Base-by-base conservation (phyloP, 352 stramenopile genomes). In the Blastocystis hominis region DNA sequence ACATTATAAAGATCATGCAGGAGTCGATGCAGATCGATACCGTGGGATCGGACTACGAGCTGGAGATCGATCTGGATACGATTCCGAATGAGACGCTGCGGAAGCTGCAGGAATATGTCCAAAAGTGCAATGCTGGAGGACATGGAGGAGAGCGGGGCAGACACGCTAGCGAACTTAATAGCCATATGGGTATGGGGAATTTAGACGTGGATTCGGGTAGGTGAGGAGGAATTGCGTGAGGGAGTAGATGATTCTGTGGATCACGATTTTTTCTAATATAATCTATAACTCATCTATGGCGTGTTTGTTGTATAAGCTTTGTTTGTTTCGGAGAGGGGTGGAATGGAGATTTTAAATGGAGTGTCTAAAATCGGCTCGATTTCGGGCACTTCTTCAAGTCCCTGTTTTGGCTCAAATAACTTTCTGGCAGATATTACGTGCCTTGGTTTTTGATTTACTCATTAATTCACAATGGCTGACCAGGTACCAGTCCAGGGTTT, bases 1-100 rank as follows among this genome's bases (percentile, higher is more conserved):
- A 88, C 61, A 75, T 79, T 40, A 20, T 88, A n/a, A 75, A 88
- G 44, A 88, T 88, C 80, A 88, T 88, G 20, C 36, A 88, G 63
- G 24, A 61, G 7, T 69, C 50, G 20, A 34, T 40, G 30, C 64
- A 34, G 46, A 15, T 88, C 24, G 61, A 88, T 66, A 30, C 42
- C 34, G 38, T 80, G 55, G 59, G 54, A 34, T 38, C 61, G 62
- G 75, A 44, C 40, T 5, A 15, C 17, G 76, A 87, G 40, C 54
- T 88, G 24, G 66, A 88, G 54, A 78, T 87, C 55, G 77, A 87
- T 64, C 61, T 87, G 77, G 77, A 87, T 30, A 87, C 46, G 24
- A 50, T 87, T 38, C 62, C 62, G 3, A 87, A 87, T 47, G 77
- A 75, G 47, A 87, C 77, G 7, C 77, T 87, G 30, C 77, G 77